Evolutionary conservation across 2,329 filamentous ascomycete genomes (phyloP).

Genomic region (Trichoderma endophyticum): DNA sequence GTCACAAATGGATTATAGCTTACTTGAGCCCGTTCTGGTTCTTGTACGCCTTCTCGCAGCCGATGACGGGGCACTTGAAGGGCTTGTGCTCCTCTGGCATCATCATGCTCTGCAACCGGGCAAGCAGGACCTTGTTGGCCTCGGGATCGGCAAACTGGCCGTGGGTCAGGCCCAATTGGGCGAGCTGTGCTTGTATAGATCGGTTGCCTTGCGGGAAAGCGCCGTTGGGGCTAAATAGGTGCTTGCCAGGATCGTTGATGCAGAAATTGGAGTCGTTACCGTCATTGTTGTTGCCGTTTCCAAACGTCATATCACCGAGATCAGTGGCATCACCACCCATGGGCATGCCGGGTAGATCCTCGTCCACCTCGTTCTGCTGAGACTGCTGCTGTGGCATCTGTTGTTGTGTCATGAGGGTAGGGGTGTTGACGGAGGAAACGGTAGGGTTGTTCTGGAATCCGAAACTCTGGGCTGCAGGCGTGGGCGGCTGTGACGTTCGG

Average conservation of each 20-base stretch:
- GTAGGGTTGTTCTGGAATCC: constrained; percentile 89
- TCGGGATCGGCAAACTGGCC: constrained; percentile 77
- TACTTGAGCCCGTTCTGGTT: constrained; percentile 99
- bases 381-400: constrained; percentile 56
- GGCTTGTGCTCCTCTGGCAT: constrained; percentile 92
- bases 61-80: constrained; percentile 95
- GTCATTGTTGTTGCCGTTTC: constrained; percentile 37
- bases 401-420: constrained; percentile 78
- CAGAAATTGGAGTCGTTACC: constrained; percentile 49
- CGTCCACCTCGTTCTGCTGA: constrained; percentile 67
- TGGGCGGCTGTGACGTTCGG: constrained; percentile 80
- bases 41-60: constrained; percentile 99
- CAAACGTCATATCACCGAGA: constrained; percentile 53
- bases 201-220: constrained; percentile 63
- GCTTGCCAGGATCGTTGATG: constrained; percentile 94
- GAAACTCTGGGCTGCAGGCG: constrained; percentile 73
- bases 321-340: constrained; percentile 54
- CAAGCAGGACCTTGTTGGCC: constrained; percentile 58
- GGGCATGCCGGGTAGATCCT: constrained; percentile 63
- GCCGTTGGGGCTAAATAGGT: constrained; percentile 81
- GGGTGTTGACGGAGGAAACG: constrained; percentile 95
- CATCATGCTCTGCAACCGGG: constrained; percentile 58
- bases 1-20: constrained; percentile 26
- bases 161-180: constrained; percentile 71
- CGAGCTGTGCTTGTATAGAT: constrained; percentile 63